phyloP scores from a whole-genome alignment of 2,329 filamentous ascomycete species.

The Beauveria sp. region DNA sequence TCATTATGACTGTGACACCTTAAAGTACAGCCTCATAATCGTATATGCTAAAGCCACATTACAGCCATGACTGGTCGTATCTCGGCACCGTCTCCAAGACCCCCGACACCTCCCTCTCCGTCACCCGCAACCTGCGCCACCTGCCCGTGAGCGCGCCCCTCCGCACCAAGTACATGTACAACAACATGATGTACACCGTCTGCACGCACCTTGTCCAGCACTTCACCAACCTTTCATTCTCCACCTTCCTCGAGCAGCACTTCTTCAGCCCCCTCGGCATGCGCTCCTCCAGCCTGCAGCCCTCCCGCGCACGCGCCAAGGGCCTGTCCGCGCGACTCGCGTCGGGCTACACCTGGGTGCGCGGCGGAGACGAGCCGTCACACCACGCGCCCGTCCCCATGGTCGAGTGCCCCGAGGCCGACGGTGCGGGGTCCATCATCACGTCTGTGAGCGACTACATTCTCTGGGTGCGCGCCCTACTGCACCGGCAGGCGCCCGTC shows the following conservation, averaged over 20 bases:
- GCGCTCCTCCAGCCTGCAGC: constrained; percentile 19
- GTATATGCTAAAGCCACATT: not conserved
- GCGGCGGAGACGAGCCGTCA: not conserved
- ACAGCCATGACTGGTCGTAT: constrained; percentile 20
- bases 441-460: constrained; percentile 22
- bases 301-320: constrained; percentile 12
- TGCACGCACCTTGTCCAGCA: constrained; percentile 19
- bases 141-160: constrained; percentile 17
- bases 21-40: too few species aligned
- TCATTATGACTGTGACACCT: too few species aligned
- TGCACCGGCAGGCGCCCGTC: constrained; percentile 18
- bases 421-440: constrained; percentile 23
- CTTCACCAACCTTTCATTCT: constrained; percentile 13
- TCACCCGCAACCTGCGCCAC: constrained; percentile 22
- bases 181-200: constrained; percentile 23
- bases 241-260: constrained; percentile 16
- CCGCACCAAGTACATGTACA: constrained; percentile 19
- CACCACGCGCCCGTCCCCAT: constrained; percentile 7
- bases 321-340: constrained; percentile 17
- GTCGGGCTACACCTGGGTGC: constrained; percentile 16
- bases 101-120: constrained; percentile 17
- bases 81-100: constrained; percentile 13
- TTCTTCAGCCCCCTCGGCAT: constrained; percentile 22
- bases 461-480: constrained; percentile 21
- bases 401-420: constrained; percentile 18